Base-by-base conservation (phyloP, 176 grass and related monocot species). In the Zea luxurians region DNA sequence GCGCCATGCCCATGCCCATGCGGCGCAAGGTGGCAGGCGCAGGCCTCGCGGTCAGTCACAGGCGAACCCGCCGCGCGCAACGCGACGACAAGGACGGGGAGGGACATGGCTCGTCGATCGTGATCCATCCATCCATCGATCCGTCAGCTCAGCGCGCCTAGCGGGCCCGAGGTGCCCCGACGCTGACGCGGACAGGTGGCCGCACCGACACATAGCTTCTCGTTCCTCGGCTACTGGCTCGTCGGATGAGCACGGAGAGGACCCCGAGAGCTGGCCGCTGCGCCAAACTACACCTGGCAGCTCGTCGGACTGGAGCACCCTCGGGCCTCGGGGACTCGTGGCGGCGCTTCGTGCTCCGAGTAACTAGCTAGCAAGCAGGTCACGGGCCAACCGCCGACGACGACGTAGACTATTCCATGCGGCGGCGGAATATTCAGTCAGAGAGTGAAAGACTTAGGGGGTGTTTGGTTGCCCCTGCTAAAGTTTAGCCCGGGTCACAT, bases 121-220 rank as follows among this genome's bases (percentile, higher is more conserved):
- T 73, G 60, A 68, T 52, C 68, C 60, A 42, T 42, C 41, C 4
- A 42, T 42, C 41, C 3, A 8, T 44, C 2, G 34, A 42, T 42
- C 41, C 41, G 38, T 27, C 27, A 27, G 27, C 27, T 27, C 27
- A 27, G 27, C 27, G 27, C 27, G 27, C 27, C 27, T 27, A 27
- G 27, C 27, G 27, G 27, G 27, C 0, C 46, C 47, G 54, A 72
- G 13, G 50, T 60, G 75, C 6, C 15, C 62, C 53, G 18, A 8
- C 13, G 41, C 20, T 18, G 37, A 36, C 27, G 60, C 45, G 8
- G 80, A 80, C 75, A 47, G 9, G 45, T 70, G 69, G 61, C 43
- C 4, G 52, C 53, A 78, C 86, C 80, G 69, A 88, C 50, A 83
- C 13, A 42, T 5, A 4, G 15, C 4, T 21, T 20, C 47, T 3